Base-by-base conservation (phyloP, 169 alveolate genomes). In the Plasmodium malariae region DNA sequence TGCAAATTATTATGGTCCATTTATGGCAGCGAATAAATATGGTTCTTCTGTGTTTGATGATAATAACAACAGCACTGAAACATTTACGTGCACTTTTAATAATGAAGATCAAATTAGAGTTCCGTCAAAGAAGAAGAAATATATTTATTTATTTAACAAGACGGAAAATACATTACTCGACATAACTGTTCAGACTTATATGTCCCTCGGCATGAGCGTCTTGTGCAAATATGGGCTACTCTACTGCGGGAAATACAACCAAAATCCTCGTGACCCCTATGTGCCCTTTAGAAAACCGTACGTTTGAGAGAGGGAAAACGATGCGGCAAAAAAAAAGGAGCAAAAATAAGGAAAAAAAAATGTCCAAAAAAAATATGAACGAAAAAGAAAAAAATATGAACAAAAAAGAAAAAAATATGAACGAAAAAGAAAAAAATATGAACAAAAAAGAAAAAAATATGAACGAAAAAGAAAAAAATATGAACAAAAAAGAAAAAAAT, bases 181-280 rank as follows among this genome's bases (percentile, higher is more conserved):
- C 17, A 11, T 80, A n/a, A 51, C 12, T 48, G 90, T 80, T 3
- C 65, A 62, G 36, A 68, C 90, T 0, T 57, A 57, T 26, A 80
- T 80, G 90, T 48, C 90, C n/a, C 65, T 80, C 5, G 90, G 90
- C 11, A 80, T 80, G 90, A 65, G 65, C n/a, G 37, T 80, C 2
- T 17, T 30, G 36, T 80, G 90, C 26, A 67, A 71, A 28, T 80
- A 80, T 59, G 67, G 72, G 5, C 17, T 80, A 21, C 65, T 80
- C 0, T 80, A 45, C 49, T 80, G 90, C 11, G 90, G 90, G 9
- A 80, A 80, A 28, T 36, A 80, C 26, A 32, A 80, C 28, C 71
- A 63, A 55, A 80, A 65, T 9, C 90, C 90, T 34, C 54, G 59
- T 1, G 83, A 68, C 30, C 90, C 90, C 36, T 51, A 80, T 30